Conservation (phyloP, 179 eudicot species). For the Beta corolliflora region DNA sequence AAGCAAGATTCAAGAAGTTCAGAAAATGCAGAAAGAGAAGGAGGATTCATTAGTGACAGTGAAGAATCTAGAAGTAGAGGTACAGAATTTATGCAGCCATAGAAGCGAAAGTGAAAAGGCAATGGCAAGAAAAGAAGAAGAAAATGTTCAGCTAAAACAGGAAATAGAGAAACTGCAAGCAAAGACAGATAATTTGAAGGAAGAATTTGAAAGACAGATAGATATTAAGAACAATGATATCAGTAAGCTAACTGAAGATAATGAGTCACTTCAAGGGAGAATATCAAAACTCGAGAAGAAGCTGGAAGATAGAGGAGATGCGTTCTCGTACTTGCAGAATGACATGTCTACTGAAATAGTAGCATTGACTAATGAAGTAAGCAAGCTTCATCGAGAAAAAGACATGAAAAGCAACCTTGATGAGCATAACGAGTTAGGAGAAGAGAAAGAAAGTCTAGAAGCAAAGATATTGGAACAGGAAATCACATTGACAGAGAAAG, state of each 20-base stretch:
- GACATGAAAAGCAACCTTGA: slow-evolving; percentile 31
- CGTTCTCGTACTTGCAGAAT: slow-evolving; percentile 23
- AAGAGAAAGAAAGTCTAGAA: slow-evolving; percentile 34
- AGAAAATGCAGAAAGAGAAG: slow-evolving; percentile 26
- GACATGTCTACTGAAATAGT: slow-evolving; percentile 31
- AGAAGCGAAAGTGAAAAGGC: slow-evolving; percentile 22
- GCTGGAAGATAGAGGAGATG: slow-evolving; percentile 34
- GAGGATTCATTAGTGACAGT: slow-evolving; percentile 25
- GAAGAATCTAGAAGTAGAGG: slow-evolving; percentile 23
- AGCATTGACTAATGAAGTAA: slow-evolving; percentile 36
- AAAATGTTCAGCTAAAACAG: slow-evolving; percentile 19
- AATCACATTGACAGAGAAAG: slow-evolving; percentile 30
- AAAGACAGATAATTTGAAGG: slow-evolving; percentile 27
- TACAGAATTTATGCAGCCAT: slow-evolving; percentile 8
- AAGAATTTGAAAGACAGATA: slow-evolving; percentile 32
- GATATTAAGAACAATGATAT: slow-evolving; percentile 26
- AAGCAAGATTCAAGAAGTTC: slow-evolving; percentile 15
- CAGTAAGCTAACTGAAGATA: slow-evolving; percentile 29
- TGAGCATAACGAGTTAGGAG: slow-evolving; percentile 28
- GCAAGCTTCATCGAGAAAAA: slow-evolving; percentile 29
- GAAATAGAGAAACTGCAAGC: slow-evolving; percentile 36
- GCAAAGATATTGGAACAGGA: slow-evolving; percentile 34
- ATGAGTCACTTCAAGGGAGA: slow-evolving; percentile 36
- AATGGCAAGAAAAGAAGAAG: slow-evolving; percentile 16
- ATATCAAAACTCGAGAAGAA: slow-evolving; percentile 37